Evolutionary conservation across 2,329 filamentous ascomycete species (phyloP).

Genomic region (Leptographium radiaticola): DNA sequence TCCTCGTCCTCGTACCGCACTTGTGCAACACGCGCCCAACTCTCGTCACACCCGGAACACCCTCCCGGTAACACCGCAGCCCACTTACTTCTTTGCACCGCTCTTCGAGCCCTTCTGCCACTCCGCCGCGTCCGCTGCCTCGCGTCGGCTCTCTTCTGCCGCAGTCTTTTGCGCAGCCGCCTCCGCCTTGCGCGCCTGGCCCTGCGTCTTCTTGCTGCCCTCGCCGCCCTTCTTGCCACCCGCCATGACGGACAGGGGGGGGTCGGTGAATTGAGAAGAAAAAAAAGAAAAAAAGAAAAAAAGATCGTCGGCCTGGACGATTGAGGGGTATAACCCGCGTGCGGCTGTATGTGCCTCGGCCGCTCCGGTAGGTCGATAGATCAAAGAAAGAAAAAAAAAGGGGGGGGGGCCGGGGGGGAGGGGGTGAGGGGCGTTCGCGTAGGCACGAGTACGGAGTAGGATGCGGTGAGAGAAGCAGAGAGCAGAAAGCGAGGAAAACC

Average conservation of each 20-base stretch:
- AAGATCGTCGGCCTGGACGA: neutral
- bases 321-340: too few relatives aligned
- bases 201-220: conserved; percentile 77
- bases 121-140: conserved; percentile 55
- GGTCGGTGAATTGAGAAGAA: neutral
- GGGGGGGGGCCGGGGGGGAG: neutral
- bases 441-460: too few relatives aligned
- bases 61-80: neutral
- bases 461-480: too few relatives aligned
- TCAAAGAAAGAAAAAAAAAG: neutral
- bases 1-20: too few relatives aligned
- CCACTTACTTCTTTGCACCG: conserved; percentile 64
- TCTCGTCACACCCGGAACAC: too few relatives aligned
- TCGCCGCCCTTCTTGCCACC: conserved; percentile 64
- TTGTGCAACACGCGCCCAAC: too few relatives aligned
- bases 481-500: too few relatives aligned
- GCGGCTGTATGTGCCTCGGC: neutral
- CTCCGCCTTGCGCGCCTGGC: conserved; percentile 87
- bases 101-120: conserved; percentile 83
- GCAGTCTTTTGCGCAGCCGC: conserved; percentile 70
- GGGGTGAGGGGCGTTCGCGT: too few relatives aligned
- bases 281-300: neutral
- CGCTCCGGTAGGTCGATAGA: neutral
- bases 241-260: conserved; percentile 41
- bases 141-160: conserved; percentile 51